Evolutionary conservation across 805 yeast genomes (phyloP).

Genomic region (Yamadazyma scolyti): DNA sequence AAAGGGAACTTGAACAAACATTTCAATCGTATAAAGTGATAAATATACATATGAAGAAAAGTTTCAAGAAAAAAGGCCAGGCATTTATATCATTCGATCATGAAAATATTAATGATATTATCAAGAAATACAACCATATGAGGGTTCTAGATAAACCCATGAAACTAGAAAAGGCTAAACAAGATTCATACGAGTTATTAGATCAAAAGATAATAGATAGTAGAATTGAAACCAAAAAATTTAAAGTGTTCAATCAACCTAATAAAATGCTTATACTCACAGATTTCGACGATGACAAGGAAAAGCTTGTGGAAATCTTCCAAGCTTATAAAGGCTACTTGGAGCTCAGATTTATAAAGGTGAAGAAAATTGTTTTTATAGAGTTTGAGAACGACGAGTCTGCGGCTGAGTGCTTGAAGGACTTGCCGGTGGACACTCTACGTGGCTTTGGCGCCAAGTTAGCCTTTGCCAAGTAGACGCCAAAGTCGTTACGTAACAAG

Average conservation of each 20-base stretch:
- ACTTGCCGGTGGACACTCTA: not conserved
- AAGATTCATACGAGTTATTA: conserved; percentile 9
- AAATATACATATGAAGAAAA: conserved; percentile 45
- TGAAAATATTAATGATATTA: conserved; percentile 44
- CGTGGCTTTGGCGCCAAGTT: no score
- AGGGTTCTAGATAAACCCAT: conserved; percentile 35
- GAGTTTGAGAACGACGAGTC: conserved; percentile 61
- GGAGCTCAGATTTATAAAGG: conserved; percentile 62
- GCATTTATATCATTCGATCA: conserved; percentile 65
- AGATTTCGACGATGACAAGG: conserved; percentile 2
- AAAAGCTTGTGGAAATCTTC: conserved; percentile 34
- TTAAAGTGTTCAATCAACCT: conserved; percentile 7
- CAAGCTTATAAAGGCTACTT: conserved; percentile 54
- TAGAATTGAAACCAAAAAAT: conserved; percentile 16
- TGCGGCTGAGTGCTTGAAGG: conserved; percentile 38
- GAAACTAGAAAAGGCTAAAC: conserved; percentile 7
- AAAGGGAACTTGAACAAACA: conserved; percentile 34
- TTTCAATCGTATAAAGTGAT: conserved; percentile 44
- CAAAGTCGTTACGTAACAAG: no score
- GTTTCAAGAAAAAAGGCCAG: conserved; percentile 72
- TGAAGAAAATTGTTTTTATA: conserved; percentile 72
- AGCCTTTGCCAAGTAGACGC: no score
- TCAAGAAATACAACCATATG: conserved; percentile 32
- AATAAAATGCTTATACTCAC: conserved; percentile 8
- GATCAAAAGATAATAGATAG: conserved; percentile 18